Evolutionary conservation across 208 protist species (phyloP).

Genomic region (Crithidia mellificae): DNA sequence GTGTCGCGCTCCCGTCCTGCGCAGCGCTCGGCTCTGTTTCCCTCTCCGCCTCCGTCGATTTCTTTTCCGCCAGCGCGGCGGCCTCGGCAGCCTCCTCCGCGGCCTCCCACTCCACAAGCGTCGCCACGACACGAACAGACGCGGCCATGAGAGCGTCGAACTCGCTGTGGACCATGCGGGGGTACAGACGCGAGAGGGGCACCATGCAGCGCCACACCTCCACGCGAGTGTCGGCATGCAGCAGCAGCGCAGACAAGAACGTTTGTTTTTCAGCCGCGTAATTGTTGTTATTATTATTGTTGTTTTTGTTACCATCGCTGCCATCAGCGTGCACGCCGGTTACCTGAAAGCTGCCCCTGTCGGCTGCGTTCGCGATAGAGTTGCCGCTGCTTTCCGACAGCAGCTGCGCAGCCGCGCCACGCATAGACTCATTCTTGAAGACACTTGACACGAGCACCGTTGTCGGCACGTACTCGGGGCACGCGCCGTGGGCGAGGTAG

Average conservation of each 20-base stretch:
- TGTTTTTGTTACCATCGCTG: too few relatives aligned
- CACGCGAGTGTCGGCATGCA: conserved; percentile 49
- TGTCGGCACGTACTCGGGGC: conserved; percentile 27
- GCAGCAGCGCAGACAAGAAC: conserved; percentile 48
- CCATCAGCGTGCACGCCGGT: not conserved
- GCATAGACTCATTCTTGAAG: conserved; percentile 43
- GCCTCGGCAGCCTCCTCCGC: conserved; percentile 12
- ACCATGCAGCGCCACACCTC: conserved; percentile 80
- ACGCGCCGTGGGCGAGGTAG: conserved; percentile 29
- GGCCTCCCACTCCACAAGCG: conserved; percentile 33
- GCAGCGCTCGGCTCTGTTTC: too few relatives aligned
- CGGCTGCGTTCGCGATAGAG: not conserved
- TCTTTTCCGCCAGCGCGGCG: not conserved
- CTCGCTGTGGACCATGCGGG: conserved; percentile 51
- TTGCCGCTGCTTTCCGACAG: conserved; percentile 1
- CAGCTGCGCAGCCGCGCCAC: conserved; percentile 19
- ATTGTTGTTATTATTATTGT: too few relatives aligned
- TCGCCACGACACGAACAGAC: conserved; percentile 36
- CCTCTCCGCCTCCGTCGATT: not conserved
- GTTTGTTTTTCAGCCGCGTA: too few relatives aligned
- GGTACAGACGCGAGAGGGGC: conserved; percentile 70
- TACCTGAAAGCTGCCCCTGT: not conserved
- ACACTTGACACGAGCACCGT: conserved; percentile 32
- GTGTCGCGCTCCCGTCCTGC: not conserved
- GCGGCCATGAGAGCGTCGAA: conserved; percentile 51